phyloP scores from a whole-genome alignment of 805 yeast species.

The Wickerhamiella siamensis region DNA sequence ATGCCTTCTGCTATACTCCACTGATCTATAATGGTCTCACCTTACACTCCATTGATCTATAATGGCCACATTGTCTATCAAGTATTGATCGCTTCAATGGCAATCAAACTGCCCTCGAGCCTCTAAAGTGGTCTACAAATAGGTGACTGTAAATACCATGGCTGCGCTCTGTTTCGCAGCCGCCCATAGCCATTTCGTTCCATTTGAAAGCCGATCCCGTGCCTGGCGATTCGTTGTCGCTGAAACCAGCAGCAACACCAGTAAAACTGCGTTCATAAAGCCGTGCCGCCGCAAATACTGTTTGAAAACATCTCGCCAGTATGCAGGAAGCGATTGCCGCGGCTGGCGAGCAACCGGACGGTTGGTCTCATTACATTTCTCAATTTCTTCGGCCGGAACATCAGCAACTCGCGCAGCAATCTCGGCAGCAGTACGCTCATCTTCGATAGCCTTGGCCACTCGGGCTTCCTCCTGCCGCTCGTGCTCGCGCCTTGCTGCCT shows the following conservation, averaged over 20 bases:
- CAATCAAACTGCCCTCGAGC: too few species aligned
- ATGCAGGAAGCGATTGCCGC: neutral
- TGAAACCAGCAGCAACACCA: conserved; percentile 6
- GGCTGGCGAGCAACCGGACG: neutral
- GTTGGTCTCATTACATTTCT: neutral
- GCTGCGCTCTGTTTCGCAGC: conserved; percentile 5
- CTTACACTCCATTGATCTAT: too few species aligned
- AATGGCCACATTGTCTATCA: too few species aligned
- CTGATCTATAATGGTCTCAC: too few species aligned
- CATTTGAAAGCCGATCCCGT: conserved; percentile 2
- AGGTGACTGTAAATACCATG: conserved; percentile 14
- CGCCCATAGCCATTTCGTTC: conserved; percentile 9
- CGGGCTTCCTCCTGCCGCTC: neutral
- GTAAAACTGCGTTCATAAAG: conserved; percentile 6
- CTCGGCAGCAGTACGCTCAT: too few species aligned
- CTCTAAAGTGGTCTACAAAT: conserved; percentile 8
- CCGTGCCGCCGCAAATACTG: conserved; percentile 11
- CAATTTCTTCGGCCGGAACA: neutral
- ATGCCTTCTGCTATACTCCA: too few species aligned
- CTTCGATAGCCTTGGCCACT: neutral
- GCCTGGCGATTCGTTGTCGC: conserved; percentile 4
- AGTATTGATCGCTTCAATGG: too few species aligned
- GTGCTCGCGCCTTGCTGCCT: neutral
- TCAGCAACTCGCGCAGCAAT: neutral
- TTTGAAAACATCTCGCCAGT: conserved; percentile 10